Evolutionary conservation across 2,329 filamentous ascomycete species (phyloP).

Genomic region (Aphanoascus verrucosus): DNA sequence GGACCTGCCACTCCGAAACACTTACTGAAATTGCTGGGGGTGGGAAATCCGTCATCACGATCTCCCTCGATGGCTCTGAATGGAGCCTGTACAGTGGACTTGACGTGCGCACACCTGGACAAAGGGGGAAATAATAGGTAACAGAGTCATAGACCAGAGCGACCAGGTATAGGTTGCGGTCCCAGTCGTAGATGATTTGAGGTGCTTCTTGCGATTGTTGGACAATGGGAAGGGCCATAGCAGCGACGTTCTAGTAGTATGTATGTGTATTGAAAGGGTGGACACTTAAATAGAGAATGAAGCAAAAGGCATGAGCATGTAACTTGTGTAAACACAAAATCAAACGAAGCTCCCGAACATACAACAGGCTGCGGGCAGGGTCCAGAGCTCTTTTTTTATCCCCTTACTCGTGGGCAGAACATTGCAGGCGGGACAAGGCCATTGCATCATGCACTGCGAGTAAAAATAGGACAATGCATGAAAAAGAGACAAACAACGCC

Average conservation of each 20-base stretch:
- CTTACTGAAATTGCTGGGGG: constrained; percentile 1
- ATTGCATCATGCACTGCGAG: constrained; percentile 9
- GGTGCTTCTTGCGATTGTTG: neutral
- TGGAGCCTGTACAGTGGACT: neutral
- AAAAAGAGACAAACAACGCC: neutral
- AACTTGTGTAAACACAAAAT: neutral
- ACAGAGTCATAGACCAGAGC: neutral
- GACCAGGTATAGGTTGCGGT: constrained; percentile 6
- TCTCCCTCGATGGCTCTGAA: neutral
- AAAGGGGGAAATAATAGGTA: constrained; percentile 4
- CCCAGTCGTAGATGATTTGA: constrained; percentile 7
- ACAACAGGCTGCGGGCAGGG: neutral
- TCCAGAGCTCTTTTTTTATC: constrained; percentile 2
- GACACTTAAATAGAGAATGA: neutral
- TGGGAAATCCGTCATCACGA: constrained; percentile 3
- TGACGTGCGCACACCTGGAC: neutral
- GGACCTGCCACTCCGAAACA: neutral
- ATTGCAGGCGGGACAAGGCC: neutral
- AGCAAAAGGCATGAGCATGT: neutral
- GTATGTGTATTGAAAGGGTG: neutral
- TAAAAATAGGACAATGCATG: constrained; percentile 4
- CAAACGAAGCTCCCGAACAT: neutral
- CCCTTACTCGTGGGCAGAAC: neutral
- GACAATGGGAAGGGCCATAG: constrained; percentile 1
- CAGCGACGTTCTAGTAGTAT: neutral